phyloP scores from a whole-genome alignment of 768 basidiomycete species.

The Agrocybe pediades region DNA sequence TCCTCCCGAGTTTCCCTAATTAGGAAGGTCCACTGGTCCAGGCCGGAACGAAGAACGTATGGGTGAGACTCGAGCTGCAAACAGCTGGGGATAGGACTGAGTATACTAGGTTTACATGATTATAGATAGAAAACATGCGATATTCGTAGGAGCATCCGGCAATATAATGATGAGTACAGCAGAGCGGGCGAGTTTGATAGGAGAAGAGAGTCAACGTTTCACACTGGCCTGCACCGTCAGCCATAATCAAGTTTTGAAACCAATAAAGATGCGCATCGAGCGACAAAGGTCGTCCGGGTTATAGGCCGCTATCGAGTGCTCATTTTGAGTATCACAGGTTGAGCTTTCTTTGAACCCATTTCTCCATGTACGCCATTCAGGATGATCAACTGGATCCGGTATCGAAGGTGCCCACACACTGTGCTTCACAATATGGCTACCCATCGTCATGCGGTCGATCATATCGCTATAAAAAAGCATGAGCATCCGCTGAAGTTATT shows the following conservation, averaged over 20 bases:
- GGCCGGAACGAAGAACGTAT: neutral
- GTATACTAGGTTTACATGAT: neutral
- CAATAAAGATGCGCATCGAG: slow-evolving; percentile 58
- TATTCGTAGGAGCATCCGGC: slow-evolving; percentile 3
- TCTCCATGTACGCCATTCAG: slow-evolving; percentile 59
- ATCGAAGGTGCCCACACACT: slow-evolving; percentile 53
- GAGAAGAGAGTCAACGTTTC: too few relatives aligned
- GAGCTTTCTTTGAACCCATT: slow-evolving; percentile 33
- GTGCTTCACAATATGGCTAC: slow-evolving; percentile 44
- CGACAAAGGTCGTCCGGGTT: slow-evolving; percentile 42
- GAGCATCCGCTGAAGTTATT: too few relatives aligned
- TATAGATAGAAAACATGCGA: slow-evolving; percentile 10
- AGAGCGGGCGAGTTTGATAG: too few relatives aligned
- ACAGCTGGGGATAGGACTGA: neutral
- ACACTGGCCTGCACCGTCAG: too few relatives aligned
- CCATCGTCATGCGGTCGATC: slow-evolving; percentile 69
- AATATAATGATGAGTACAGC: neutral
- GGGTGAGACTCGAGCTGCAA: neutral
- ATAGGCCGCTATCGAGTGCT: slow-evolving; percentile 15
- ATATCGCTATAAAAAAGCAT: slow-evolving; percentile 66
- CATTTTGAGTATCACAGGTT: slow-evolving; percentile 6
- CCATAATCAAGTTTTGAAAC: slow-evolving; percentile 39
- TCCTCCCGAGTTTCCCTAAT: slow-evolving; percentile 22
- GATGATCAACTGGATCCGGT: slow-evolving; percentile 37
- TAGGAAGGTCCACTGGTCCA: slow-evolving; percentile 14